Conservation (phyloP, 176 grass and related monocot species). For the Triticum monococcum region DNA sequence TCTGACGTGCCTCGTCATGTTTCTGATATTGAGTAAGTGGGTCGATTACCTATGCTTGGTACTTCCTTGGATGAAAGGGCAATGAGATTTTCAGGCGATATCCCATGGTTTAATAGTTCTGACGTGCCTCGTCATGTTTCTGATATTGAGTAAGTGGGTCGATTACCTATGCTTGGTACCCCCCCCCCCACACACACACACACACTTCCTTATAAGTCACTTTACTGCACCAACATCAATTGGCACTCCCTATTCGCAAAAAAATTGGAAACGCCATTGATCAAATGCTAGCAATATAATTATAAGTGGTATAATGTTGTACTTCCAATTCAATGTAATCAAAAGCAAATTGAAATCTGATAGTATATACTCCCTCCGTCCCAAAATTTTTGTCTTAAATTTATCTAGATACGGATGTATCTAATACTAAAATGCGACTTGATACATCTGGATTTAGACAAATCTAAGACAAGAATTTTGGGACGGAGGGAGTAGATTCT, state of each 20-base stretch:
- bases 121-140: too few relatives aligned
- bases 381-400: too few relatives aligned
- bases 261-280: neutral
- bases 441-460: too few relatives aligned
- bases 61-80: too few relatives aligned
- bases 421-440: too few relatives aligned
- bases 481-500: neutral
- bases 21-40: conserved; percentile 34
- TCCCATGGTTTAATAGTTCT: too few relatives aligned
- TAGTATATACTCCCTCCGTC: too few relatives aligned
- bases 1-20: conserved; percentile 37
- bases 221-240: neutral
- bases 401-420: too few relatives aligned
- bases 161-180: neutral
- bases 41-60: neutral
- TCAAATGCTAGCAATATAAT: neutral
- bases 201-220: neutral
- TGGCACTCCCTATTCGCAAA: neutral
- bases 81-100: too few relatives aligned
- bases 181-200: too few relatives aligned
- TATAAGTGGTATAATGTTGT: neutral
- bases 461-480: too few relatives aligned
- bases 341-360: neutral
- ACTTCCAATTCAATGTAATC: neutral
- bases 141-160: too few relatives aligned